Evolutionary conservation across 768 basidiomycete species (phyloP).

Genomic region (Neoboletus subvelutipes): DNA sequence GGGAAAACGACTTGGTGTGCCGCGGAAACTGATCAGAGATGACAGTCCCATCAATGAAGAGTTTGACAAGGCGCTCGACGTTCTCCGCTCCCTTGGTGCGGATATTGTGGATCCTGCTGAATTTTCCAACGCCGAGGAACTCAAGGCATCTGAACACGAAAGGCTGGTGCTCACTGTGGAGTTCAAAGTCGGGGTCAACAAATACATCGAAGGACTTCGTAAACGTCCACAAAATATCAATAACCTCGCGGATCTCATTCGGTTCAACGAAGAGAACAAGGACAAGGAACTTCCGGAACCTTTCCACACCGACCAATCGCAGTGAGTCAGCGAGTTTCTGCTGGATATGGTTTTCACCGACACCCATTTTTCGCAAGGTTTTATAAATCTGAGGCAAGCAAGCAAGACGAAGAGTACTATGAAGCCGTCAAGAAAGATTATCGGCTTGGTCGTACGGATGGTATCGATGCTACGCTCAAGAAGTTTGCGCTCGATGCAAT

Average conservation of each 20-base stretch:
- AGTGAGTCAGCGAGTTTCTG: constrained; percentile 22
- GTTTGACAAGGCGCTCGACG: constrained; percentile 40
- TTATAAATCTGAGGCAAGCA: constrained; percentile 21
- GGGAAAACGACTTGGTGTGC: constrained; percentile 57
- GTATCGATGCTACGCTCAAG: constrained; percentile 54
- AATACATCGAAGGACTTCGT: constrained; percentile 46
- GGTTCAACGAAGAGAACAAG: constrained; percentile 53
- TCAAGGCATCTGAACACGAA: constrained; percentile 48
- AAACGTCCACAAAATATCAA: constrained; percentile 57
- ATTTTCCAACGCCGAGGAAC: constrained; percentile 52
- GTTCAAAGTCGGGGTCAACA: constrained; percentile 59
- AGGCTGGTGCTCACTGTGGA: constrained; percentile 52
- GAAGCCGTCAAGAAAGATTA: constrained; percentile 44
- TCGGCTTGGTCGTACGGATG: constrained; percentile 48
- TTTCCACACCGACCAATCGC: constrained; percentile 36
- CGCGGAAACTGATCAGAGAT: constrained; percentile 34
- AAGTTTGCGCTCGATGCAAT: constrained; percentile 50
- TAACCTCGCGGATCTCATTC: constrained; percentile 55
- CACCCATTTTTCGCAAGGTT: constrained; percentile 14
- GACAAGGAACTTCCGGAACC: constrained; percentile 44
- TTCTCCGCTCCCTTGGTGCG: constrained; percentile 41
- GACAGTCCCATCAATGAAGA: constrained; percentile 30
- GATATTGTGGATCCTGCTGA: constrained; percentile 63
- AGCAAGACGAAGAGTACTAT: constrained; percentile 37
- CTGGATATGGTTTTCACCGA: background rate